Evolutionary conservation across 2,329 filamentous ascomycete species (phyloP).

Genomic region (Ceratocystis eucalypticola): DNA sequence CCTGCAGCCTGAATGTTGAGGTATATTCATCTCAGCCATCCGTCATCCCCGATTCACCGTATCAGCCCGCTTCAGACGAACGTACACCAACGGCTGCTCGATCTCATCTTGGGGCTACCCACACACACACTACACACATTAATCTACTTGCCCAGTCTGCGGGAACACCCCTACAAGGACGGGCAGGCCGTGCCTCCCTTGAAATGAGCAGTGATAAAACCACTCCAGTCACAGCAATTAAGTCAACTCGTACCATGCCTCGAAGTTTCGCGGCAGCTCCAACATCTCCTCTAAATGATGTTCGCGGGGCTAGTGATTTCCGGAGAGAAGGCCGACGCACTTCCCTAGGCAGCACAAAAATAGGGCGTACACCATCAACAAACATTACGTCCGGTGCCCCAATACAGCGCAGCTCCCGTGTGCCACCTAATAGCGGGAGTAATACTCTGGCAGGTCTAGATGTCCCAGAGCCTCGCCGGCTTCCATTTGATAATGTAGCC

Average conservation of each 20-base stretch:
- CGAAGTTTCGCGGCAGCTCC: not conserved
- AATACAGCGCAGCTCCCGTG: not conserved
- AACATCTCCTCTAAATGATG: not conserved
- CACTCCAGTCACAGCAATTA: not conserved
- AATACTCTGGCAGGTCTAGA: constrained; percentile 12
- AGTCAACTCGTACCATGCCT: not conserved
- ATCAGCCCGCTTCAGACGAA: not conserved
- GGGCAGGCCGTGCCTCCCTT: not conserved
- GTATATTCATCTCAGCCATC: constrained; percentile 11
- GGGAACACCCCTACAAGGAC: not conserved
- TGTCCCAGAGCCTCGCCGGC: constrained; percentile 14
- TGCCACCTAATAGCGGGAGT: not conserved
- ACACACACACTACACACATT: not conserved
- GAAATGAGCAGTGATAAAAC: not conserved
- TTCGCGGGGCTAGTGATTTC: not conserved
- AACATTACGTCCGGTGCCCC: not conserved
- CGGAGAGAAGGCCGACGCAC: not conserved
- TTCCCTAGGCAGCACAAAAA: not conserved
- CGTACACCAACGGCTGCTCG: not conserved
- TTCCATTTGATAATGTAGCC: constrained; percentile 11
- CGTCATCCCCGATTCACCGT: constrained; percentile 16
- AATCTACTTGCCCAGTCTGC: not conserved
- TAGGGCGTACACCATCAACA: not conserved
- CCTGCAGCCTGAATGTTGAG: constrained; percentile 15
- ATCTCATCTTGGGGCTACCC: not conserved